phyloP scores from a whole-genome alignment of 2,329 filamentous ascomycete species.

The Stemphylium lycopersici region DNA sequence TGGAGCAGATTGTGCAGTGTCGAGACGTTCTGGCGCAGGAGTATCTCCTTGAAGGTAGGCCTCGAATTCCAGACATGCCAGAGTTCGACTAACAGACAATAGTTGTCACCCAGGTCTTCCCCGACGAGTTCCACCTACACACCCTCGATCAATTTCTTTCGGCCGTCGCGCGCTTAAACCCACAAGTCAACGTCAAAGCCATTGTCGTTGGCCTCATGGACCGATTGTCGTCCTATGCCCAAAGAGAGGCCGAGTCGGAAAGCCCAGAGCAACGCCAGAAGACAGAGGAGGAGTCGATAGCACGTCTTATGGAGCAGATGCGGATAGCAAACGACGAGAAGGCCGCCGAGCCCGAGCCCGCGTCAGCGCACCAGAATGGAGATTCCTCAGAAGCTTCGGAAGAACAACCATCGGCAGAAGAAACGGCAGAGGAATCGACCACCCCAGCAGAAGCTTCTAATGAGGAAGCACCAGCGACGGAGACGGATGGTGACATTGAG shows the following conservation, averaged over 20 bases:
- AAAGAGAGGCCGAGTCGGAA: constrained; percentile 78
- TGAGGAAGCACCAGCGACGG: constrained; percentile 44
- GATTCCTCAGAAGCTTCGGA: constrained; percentile 31
- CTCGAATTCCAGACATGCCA: background rate
- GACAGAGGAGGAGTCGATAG: constrained; percentile 82
- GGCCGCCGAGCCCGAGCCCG: constrained; percentile 34
- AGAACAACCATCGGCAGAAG: constrained; percentile 32
- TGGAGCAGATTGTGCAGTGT: constrained; percentile 98
- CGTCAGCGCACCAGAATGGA: constrained; percentile 43
- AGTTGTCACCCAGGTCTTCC: constrained; percentile 98
- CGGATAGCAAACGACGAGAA: constrained; percentile 68
- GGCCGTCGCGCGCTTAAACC: constrained; percentile 90
- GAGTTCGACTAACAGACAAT: constrained; percentile 31
- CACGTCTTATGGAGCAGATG: constrained; percentile 77
- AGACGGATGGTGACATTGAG: constrained; percentile 51
- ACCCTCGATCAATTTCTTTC: constrained; percentile 94
- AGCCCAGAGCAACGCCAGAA: constrained; percentile 74
- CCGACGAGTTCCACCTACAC: constrained; percentile 96
- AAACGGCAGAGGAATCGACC: constrained; percentile 38
- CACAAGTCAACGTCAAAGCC: constrained; percentile 95
- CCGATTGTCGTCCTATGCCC: constrained; percentile 90
- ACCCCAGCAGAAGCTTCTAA: constrained; percentile 32
- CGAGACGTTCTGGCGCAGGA: constrained; percentile 96
- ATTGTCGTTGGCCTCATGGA: constrained; percentile 99
- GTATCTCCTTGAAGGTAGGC: constrained; percentile 81